phyloP scores from a whole-genome alignment of 192 early-diverging fungal species.

The Geranomyces michiganensis region DNA sequence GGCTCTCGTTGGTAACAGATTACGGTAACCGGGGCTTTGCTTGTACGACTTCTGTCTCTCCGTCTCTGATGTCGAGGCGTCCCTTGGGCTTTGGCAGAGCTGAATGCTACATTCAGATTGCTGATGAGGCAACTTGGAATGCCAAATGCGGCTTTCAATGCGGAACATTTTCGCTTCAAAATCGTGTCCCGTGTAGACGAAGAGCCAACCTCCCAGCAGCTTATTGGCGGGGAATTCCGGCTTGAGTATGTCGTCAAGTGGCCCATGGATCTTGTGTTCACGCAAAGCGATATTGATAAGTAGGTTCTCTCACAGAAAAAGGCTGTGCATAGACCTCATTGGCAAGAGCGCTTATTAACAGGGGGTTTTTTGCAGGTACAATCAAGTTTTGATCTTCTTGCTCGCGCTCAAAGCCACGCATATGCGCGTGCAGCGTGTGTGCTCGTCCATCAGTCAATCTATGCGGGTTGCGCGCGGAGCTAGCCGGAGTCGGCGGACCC shows the following conservation, averaged over 20 bases:
- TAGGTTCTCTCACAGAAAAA: conserved; percentile 2
- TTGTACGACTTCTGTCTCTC: too few relatives aligned
- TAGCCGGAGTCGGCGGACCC: not conserved
- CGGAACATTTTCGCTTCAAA: conserved; percentile 25
- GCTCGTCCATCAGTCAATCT: conserved; percentile 28
- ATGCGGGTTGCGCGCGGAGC: not conserved
- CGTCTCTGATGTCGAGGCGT: too few relatives aligned
- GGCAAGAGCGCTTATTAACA: too few relatives aligned
- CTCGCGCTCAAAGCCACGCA: conserved; percentile 61
- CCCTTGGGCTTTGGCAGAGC: conserved; percentile 14
- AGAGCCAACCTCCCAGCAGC: conserved; percentile 11
- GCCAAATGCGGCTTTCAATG: not conserved
- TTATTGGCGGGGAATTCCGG: conserved; percentile 55
- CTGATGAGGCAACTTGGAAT: conserved; percentile 3
- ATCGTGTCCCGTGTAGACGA: conserved; percentile 19
- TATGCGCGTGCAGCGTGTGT: conserved; percentile 51
- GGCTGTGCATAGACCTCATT: not conserved
- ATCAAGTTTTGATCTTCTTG: conserved; percentile 64
- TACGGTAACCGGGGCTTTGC: conserved; percentile 23
- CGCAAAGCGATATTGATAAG: conserved; percentile 53
- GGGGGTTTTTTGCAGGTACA: conserved; percentile 63
- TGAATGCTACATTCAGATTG: conserved; percentile 21
- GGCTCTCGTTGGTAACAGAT: conserved; percentile 30
- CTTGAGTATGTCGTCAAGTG: conserved; percentile 63
- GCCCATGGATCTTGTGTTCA: conserved; percentile 74